Evolutionary conservation across 2,329 filamentous ascomycete genomes (phyloP), one percentile per base, ranked within the genome.

Genomic region (Zasmidium citrigriseum): DNA sequence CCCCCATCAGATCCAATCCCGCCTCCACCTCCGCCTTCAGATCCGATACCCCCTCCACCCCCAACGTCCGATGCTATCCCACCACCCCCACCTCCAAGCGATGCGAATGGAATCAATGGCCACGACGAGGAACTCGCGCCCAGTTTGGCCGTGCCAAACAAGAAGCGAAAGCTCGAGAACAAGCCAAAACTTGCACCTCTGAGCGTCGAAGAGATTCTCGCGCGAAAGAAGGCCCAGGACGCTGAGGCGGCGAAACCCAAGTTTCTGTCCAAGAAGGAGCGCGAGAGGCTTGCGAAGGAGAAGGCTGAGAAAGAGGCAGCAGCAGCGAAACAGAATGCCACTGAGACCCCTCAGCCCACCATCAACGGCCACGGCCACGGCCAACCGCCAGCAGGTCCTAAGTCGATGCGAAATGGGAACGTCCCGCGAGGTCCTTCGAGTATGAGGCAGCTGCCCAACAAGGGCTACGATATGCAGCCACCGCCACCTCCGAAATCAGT

Each of bases 221-320:
- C 86, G 65, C 89, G 93, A 77, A 96, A 96, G 81, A 90, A 89
- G 71, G 91, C 90, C 61, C 89, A 90, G 24, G 91, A 95, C 75
- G 89, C 89, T 34, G 91, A 89, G 16, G 89, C 91, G 10, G 84
- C 90, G 55, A 96, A 95, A 81, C 92, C 92, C 4, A 93, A 91
- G 73, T 96, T 96, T 72, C 79, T 96, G 21, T 89, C 90, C 3
- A 95, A 90, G 78, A 88, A 89, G 27, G 85, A 96, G 73, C 85
- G 93, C 55, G 91, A 96, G 72, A 85, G 86, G 60, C 76, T 96
- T 23, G 91, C 91, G 25, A 80, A 91, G 16, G 90, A 96, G 70
- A 91, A 91, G 74, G 82, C 88, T 50, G 82, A 83, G 38, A 55
- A 55, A 38, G 89, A 91, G 69, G 83, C 86, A 1, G 85, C 89